Evolutionary conservation across 257 asterid species (phyloP).

Genomic region (Marsdenia floribunda): DNA sequence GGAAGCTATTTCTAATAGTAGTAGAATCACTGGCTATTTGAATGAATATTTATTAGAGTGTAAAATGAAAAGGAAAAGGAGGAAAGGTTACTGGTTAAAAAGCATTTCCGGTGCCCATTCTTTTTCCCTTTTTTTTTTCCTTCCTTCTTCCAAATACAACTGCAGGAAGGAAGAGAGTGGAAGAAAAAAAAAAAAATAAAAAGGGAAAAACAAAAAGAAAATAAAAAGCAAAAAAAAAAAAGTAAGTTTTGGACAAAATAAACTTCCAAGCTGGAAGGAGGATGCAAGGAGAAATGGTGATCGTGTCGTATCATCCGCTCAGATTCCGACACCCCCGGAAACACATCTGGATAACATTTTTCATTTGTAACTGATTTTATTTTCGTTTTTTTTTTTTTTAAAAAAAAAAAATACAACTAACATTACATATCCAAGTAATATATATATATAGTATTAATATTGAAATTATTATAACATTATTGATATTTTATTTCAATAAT

Average conservation of each 20-base stretch:
- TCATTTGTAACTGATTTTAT: no score
- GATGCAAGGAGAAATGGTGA: background rate
- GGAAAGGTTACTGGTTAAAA: constrained; percentile 28
- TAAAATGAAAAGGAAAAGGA: constrained; percentile 8
- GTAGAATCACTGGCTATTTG: constrained; percentile 15
- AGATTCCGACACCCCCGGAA: no score
- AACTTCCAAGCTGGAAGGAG: background rate
- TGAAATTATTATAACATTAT: no score
- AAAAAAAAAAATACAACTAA: no score
- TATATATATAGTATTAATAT: no score
- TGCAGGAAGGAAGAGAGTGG: background rate
- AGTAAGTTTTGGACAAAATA: constrained; percentile 2
- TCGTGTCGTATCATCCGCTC: background rate
- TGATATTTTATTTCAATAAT: no score
- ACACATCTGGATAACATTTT: no score
- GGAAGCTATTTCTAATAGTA: background rate
- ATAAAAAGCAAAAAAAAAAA: background rate
- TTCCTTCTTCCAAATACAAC: constrained; percentile 8
- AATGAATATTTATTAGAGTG: background rate
- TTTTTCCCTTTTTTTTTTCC: background rate
- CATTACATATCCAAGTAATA: no score
- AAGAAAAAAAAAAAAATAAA: background rate
- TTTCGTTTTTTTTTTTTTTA: no score
- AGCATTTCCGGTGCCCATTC: constrained; percentile 35
- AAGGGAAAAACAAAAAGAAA: constrained; percentile 10